phyloP scores from a whole-genome alignment of 192 early-diverging fungal genomes.

The Umbelopsis sp. region DNA sequence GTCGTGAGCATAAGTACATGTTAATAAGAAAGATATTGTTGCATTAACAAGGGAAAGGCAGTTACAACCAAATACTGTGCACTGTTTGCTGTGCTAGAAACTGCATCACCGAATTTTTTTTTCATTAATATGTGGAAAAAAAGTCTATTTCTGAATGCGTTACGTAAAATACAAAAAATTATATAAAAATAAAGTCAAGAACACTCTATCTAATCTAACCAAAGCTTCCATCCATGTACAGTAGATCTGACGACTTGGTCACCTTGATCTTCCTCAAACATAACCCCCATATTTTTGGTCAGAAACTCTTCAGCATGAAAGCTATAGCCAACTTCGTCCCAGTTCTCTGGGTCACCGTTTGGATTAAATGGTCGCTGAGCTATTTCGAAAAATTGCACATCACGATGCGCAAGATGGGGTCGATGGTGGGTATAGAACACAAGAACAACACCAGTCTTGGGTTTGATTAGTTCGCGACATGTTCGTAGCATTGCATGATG shows the following conservation, averaged over 20 bases:
- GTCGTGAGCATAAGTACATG: too few species aligned
- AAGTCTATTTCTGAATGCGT: neutral
- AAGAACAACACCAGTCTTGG: conserved; percentile 61
- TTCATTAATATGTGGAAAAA: neutral
- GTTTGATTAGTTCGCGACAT: conserved; percentile 60
- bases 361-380: conserved; percentile 44
- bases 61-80: too few species aligned
- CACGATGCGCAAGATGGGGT: conserved; percentile 75
- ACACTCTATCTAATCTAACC: conserved; percentile 27
- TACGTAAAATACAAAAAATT: too few species aligned
- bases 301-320: conserved; percentile 71
- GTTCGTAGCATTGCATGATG: conserved; percentile 75
- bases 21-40: too few species aligned
- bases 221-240: conserved; percentile 76
- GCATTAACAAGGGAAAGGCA: too few species aligned
- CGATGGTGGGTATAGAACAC: conserved; percentile 87
- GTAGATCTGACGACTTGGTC: conserved; percentile 76
- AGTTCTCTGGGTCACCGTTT: conserved; percentile 45
- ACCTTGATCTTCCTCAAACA: conserved; percentile 90
- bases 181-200: neutral
- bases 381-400: conserved; percentile 82
- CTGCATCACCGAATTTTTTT: too few species aligned
- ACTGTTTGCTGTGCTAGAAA: too few species aligned
- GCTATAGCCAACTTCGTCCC: conserved; percentile 56
- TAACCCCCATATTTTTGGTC: conserved; percentile 69